phyloP scores from a whole-genome alignment of 805 yeast species.

The Metschnikowia santaceciliae region DNA sequence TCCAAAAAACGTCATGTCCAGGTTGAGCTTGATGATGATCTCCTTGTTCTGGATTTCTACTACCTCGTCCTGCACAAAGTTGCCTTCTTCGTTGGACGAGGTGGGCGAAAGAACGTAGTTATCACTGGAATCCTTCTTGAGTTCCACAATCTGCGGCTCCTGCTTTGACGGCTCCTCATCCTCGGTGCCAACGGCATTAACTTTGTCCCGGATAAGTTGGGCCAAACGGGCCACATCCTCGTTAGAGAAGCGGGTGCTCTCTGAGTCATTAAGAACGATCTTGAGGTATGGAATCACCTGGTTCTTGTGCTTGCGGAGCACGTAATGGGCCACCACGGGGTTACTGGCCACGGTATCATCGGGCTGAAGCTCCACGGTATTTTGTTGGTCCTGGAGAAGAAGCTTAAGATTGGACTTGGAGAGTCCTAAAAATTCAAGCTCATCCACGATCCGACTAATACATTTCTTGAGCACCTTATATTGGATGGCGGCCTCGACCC shows the following conservation, averaged over 20 bases:
- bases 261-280: slow-evolving; percentile 32
- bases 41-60: slow-evolving; percentile 25
- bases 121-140: slow-evolving; percentile 24
- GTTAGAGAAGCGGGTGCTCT: slow-evolving; percentile 24
- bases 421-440: slow-evolving; percentile 56
- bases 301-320: slow-evolving; percentile 27
- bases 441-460: slow-evolving; percentile 61
- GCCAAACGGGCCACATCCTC: slow-evolving; percentile 30
- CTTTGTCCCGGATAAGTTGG: slow-evolving; percentile 23
- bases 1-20: slow-evolving; percentile 58
- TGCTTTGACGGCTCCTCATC: slow-evolving; percentile 11
- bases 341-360: slow-evolving; percentile 31
- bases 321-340: slow-evolving; percentile 42
- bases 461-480: slow-evolving; percentile 68
- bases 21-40: slow-evolving; percentile 43
- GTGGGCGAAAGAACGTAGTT: slow-evolving; percentile 30
- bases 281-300: slow-evolving; percentile 38
- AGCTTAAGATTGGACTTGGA: slow-evolving; percentile 42
- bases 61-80: slow-evolving; percentile 4
- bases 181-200: slow-evolving; percentile 23
- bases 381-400: slow-evolving; percentile 28
- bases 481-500: slow-evolving; percentile 67
- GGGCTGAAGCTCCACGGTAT: slow-evolving; percentile 31
- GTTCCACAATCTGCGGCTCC: slow-evolving; percentile 23
- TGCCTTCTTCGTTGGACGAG: slow-evolving; percentile 9